These are phyloP conservation scores for Gentiana dahurica DNA, from an alignment of 257 asterid genomes.

Conservation along the genomic window DNA sequence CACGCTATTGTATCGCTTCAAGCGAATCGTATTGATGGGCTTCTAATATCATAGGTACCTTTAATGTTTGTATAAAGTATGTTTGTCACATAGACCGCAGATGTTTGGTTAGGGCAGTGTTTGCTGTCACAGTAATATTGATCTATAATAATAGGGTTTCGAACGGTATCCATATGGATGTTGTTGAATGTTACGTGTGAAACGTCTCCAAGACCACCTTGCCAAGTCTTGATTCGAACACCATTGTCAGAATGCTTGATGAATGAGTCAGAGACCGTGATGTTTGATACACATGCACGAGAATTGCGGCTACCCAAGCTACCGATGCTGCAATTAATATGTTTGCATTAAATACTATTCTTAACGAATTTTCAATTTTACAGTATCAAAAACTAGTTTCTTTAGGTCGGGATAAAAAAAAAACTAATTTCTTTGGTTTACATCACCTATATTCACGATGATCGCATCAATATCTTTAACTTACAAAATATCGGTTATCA, in stretches of 20 bases:
- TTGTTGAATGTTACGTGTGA: slow-evolving; percentile 42
- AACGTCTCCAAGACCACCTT: slow-evolving; percentile 81
- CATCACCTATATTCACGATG: too few relatives aligned
- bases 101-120: slow-evolving; percentile 52
- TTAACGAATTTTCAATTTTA: too few relatives aligned
- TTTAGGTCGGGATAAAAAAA: too few relatives aligned
- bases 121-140: slow-evolving; percentile 66
- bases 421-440: too few relatives aligned
- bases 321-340: slow-evolving; percentile 52
- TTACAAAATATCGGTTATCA: too few relatives aligned
- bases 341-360: too few relatives aligned
- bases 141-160: slow-evolving; percentile 80
- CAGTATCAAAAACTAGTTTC: too few relatives aligned
- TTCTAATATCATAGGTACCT: slow-evolving; percentile 72
- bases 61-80: slow-evolving; percentile 42
- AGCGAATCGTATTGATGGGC: slow-evolving; percentile 71
- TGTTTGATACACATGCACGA: slow-evolving; percentile 74
- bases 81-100: slow-evolving; percentile 60
- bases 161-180: slow-evolving; percentile 71
- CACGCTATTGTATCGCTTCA: slow-evolving; percentile 80
- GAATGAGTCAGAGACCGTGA: slow-evolving; percentile 52
- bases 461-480: too few relatives aligned
- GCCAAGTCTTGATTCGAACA: slow-evolving; percentile 91
- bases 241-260: slow-evolving; percentile 90
- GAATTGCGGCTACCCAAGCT: slow-evolving; percentile 69